Base-by-base conservation (phyloP, 2,329 filamentous ascomycete species). In the Sporothrix luriei region DNA sequence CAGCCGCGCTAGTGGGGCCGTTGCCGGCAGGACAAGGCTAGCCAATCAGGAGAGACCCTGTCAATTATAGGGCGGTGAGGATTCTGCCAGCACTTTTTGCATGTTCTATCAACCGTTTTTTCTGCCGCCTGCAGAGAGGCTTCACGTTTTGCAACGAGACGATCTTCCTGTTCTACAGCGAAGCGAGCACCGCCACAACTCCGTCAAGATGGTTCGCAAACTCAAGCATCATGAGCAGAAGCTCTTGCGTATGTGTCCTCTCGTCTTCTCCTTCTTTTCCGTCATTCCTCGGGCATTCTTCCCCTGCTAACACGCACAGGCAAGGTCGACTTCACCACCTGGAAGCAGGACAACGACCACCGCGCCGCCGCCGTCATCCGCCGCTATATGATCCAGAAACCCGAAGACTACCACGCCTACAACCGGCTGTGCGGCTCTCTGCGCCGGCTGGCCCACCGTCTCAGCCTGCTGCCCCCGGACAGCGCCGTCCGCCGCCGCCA, bases 141-240 rank as follows among this genome's bases (percentile, higher is more conserved):
- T 46, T 52, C 38, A n/a, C n/a, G 10, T 66, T 43, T 67, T 19
- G 11, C 1, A 21, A 4, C 9, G 19, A 43, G 1, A 54, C 33
- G 19, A 48, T 21, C 19, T 26, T 33, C 38, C 21, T 26, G 43
- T 48, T 21, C 9, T 16, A 29, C 26, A 16, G 6, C 51, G 21
- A 40, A 46, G 46, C 46, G 19, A 65, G 4, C 43, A 64, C n/a
- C 57, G 24, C 38, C 52, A 54, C 24, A 62, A 49, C 57, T 29
- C 43, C 33, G 54, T 19, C 55, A 85, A 74, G 29, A 98, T 98
- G 95, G 93, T 97, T 75, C 91, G 95, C 76, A 93, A 97, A 84
- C 88, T 99, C 78, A 98, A 97, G 82, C 88, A 97, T 82, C 94
- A 97, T 82, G 95, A 99, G 88, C 89, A 95, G 79, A 96, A 95